A percentile compares a stretch with the other conserved stretches of the same genome.
Evolutionary conservation across 1,139 yeast genomes (phyloP).

Genomic region (Suhomyces kunorum): DNA sequence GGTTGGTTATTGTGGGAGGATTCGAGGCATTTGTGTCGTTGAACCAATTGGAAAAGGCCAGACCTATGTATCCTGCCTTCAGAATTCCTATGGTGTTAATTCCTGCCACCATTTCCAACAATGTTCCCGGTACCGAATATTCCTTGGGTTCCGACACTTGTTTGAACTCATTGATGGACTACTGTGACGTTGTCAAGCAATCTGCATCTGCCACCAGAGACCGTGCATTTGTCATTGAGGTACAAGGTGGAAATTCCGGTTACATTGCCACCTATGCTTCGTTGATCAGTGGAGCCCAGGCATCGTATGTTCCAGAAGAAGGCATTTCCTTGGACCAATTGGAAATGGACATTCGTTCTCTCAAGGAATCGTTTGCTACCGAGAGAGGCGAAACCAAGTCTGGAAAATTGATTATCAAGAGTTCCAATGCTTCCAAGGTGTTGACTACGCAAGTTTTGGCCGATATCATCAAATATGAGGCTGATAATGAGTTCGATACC

Average conservation of each 20-base stretch:
- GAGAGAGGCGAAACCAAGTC: constrained; percentile 83
- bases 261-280: constrained; percentile 87
- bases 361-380: constrained; percentile 65
- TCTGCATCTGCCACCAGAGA: constrained; percentile 94
- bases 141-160: constrained; percentile 94
- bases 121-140: constrained; percentile 96
- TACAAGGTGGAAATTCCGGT: constrained; percentile 96
- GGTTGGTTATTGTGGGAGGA: constrained; percentile 89
- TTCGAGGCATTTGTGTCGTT: constrained; percentile 89
- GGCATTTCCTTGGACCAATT: constrained; percentile 72
- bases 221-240: constrained; percentile 93
- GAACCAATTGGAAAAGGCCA: constrained; percentile 73
- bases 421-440: constrained; percentile 69
- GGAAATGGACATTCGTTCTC: constrained; percentile 72
- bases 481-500: constrained; percentile 68
- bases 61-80: constrained; percentile 79
- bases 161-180: constrained; percentile 81
- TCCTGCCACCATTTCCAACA: constrained; percentile 96
- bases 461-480: constrained; percentile 65
- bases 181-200: constrained; percentile 94
- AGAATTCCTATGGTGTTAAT: constrained; percentile 90
- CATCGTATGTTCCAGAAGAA: constrained; percentile 90
- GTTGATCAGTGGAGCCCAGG: constrained; percentile 89
- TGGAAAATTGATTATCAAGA: constrained; percentile 70
- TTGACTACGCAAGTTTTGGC: constrained; percentile 68